These are phyloP conservation scores for Pholiota adiposa DNA, from an alignment of 1,284 basidiomycete genomes.

Conservation along the genomic window DNA sequence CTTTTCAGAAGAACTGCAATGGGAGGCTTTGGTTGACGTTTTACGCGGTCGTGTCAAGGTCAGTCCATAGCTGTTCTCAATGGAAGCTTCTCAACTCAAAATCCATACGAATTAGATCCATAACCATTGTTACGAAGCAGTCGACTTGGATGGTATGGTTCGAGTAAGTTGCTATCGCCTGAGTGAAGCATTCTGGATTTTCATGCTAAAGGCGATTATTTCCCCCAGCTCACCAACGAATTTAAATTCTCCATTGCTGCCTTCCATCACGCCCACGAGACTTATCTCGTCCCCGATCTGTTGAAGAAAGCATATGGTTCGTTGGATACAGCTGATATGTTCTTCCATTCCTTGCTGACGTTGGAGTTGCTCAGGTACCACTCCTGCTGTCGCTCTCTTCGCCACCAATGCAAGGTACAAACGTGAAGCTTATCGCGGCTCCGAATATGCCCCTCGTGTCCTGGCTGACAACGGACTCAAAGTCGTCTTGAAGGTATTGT, in stretches of 20 bases:
- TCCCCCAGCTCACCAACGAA: constrained; percentile 71
- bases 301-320: constrained; percentile 73
- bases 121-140: constrained; percentile 80
- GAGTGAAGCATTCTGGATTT: not conserved
- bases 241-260: constrained; percentile 78
- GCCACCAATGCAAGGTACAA: constrained; percentile 77
- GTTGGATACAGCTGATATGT: not conserved
- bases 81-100: not conserved
- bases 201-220: not conserved
- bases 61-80: constrained; percentile 3
- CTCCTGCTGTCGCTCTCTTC: constrained; percentile 78
- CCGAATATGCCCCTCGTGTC: constrained; percentile 84
- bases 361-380: constrained; percentile 39
- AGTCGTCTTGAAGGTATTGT: constrained; percentile 76
- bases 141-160: constrained; percentile 79
- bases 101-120: constrained; percentile 57
- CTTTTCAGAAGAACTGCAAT: constrained; percentile 82
- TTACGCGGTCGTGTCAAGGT: constrained; percentile 81
- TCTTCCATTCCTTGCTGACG: not conserved
- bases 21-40: constrained; percentile 88
- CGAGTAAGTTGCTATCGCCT: constrained; percentile 57
- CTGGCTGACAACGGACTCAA: constrained; percentile 75
- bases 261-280: constrained; percentile 84
- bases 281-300: constrained; percentile 77
- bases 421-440: constrained; percentile 84